These are phyloP conservation scores for Penstemon eatonii DNA, from an alignment of 257 asterid species.

Conservation along the genomic window DNA sequence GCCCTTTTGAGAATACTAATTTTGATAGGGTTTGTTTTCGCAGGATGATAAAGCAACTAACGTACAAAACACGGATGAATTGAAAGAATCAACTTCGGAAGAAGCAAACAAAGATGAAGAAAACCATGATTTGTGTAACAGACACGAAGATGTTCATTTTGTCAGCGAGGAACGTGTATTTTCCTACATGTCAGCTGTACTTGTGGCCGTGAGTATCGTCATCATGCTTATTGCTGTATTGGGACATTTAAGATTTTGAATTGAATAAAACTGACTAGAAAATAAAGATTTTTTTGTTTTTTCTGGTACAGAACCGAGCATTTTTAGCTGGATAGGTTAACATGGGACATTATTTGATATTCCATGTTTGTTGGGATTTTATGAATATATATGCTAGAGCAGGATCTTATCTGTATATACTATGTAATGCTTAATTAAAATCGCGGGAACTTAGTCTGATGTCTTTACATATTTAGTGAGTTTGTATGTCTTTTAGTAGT, in stretches of 20 bases:
- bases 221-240: slow-evolving; percentile 43
- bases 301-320: slow-evolving; percentile 29
- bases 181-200: slow-evolving; percentile 42
- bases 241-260: slow-evolving; percentile 33
- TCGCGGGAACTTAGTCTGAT: neutral
- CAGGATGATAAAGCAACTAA: slow-evolving; percentile 49
- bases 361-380: slow-evolving; percentile 15
- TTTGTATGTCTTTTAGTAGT: slow-evolving; percentile 20
- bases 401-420: slow-evolving; percentile 23
- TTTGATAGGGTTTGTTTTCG: slow-evolving; percentile 23
- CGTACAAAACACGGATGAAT: slow-evolving; percentile 22
- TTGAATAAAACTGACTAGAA: slow-evolving; percentile 20
- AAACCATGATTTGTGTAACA: slow-evolving; percentile 19
- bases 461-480: slow-evolving; percentile 1
- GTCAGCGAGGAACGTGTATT: slow-evolving; percentile 21
- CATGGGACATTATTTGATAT: slow-evolving; percentile 1
- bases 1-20: neutral
- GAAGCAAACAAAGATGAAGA: slow-evolving; percentile 21
- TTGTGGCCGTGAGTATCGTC: slow-evolving; percentile 44
- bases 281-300: neutral
- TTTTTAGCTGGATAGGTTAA: slow-evolving; percentile 32
- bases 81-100: slow-evolving; percentile 25
- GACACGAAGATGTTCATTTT: slow-evolving; percentile 16
- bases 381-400: slow-evolving; percentile 13
- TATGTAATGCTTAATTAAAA: slow-evolving; percentile 20